Evolutionary conservation across 805 yeast genomes (phyloP).

Genomic region (Kurtzmaniella fragi): DNA sequence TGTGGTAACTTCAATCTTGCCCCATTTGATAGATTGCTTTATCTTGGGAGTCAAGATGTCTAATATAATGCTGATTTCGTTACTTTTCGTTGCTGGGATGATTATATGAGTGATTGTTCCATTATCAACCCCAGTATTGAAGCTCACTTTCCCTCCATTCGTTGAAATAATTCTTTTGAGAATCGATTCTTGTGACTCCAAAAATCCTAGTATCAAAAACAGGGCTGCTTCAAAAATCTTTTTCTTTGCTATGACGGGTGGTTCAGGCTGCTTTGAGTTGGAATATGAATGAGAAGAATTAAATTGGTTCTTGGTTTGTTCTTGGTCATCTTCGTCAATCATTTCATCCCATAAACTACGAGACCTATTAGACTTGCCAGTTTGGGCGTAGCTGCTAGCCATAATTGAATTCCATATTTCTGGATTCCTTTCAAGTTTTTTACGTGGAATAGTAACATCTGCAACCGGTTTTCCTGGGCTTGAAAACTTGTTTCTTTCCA

Average conservation of each 20-base stretch:
- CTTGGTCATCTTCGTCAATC: neutral
- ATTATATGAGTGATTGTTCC: slow-evolving; percentile 26
- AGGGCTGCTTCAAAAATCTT: slow-evolving; percentile 8
- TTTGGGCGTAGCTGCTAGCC: slow-evolving; percentile 16
- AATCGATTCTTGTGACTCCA: slow-evolving; percentile 27
- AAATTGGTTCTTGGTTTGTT: neutral
- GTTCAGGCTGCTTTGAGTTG: too few relatives aligned
- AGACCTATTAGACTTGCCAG: too few relatives aligned
- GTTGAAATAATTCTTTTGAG: slow-evolving; percentile 40
- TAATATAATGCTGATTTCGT: slow-evolving; percentile 20
- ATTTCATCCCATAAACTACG: slow-evolving; percentile 4
- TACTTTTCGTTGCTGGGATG: slow-evolving; percentile 25
- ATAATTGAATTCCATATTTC: slow-evolving; percentile 43
- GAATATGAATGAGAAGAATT: too few relatives aligned
- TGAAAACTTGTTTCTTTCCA: neutral
- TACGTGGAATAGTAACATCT: neutral
- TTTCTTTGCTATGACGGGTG: too few relatives aligned
- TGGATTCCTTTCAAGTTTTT: slow-evolving; percentile 15
- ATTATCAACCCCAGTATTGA: slow-evolving; percentile 9
- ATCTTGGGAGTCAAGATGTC: slow-evolving; percentile 19
- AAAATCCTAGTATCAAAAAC: slow-evolving; percentile 44
- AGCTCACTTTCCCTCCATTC: slow-evolving; percentile 37
- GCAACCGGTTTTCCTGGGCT: neutral
- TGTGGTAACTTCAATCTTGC: slow-evolving; percentile 42
- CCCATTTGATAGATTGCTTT: slow-evolving; percentile 17